Base-by-base conservation (phyloP, 306 rosid species). In the Urtica urens region DNA sequence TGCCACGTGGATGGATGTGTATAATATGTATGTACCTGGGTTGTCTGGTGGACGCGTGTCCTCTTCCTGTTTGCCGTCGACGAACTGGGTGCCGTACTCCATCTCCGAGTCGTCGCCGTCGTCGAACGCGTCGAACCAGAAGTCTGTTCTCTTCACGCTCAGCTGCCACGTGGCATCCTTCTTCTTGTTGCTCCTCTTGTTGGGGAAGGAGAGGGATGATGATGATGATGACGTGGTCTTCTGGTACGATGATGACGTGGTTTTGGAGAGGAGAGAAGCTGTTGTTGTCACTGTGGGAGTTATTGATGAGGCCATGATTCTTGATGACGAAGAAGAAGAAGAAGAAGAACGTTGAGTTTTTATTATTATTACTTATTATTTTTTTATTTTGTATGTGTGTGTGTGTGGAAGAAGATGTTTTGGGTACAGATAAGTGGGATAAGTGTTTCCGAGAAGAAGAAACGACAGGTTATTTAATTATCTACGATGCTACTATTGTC, bases 11-110 rank as follows among this genome's bases (percentile, higher is more conserved):
- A n/a, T n/a, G n/a, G n/a, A n/a, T n/a, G n/a, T n/a, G n/a, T n/a
- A n/a, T n/a, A n/a, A n/a, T n/a, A n/a, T n/a, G n/a, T n/a, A n/a
- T n/a, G n/a, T n/a, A n/a, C n/a, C n/a, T 0, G 86, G 93, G 68
- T 88, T 66, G 34, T 83, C 96, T 0, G 95, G 83, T 0, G 73
- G 95, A 43, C 95, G 67, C 0, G 80, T 64, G 44, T 88, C 88
- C 72, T 88, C 93, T 0, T 83, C 95, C 46, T 88, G 96, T 71
- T 78, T 83, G 5, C 95, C 96, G 2, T 88, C 79, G 26, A 60
- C 19, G 37, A 67, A 81, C 53, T 83, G 70, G 2, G 85, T 74
- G 15, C 87, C 94, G 18, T 74, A 76, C 31, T 83, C 96, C 69
- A 80, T 71, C 1, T 77, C 66, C 0, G 82, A 88, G 48, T 88